These are phyloP conservation scores for Phytopythium oedochilum DNA, from an alignment of 352 stramenopile genomes.

Conservation along the genomic window DNA sequence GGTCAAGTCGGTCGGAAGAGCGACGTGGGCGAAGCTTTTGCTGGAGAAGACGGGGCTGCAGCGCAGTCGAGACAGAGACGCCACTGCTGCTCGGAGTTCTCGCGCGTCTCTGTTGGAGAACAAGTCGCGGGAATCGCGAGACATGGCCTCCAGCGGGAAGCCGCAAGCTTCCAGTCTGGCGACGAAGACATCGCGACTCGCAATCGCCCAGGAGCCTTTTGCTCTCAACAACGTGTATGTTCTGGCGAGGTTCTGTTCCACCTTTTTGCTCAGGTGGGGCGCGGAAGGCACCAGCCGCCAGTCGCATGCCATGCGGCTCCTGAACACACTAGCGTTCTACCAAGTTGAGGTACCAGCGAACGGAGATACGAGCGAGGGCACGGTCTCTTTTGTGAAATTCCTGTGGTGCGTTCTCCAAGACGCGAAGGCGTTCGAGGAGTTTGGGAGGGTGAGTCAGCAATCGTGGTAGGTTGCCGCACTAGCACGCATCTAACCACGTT, in stretches of 20 bases:
- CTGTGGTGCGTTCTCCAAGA: conserved; percentile 68
- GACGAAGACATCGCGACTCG: conserved; percentile 5
- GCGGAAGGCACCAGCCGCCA: conserved; percentile 29
- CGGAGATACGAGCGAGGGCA: conserved; percentile 1
- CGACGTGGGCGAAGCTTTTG: conserved; percentile 49
- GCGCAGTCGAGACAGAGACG: conserved; percentile 13
- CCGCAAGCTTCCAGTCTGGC: conserved; percentile 14
- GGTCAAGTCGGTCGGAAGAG: conserved; percentile 45
- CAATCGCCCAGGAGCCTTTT: conserved; percentile 29
- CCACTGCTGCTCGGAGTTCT: conserved; percentile 1
- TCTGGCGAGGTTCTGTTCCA: conserved; percentile 32
- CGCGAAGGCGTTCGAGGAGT: conserved; percentile 43
- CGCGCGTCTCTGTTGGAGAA: conserved; percentile 19
- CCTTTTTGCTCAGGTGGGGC: conserved; percentile 62
- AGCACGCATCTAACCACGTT: neutral
- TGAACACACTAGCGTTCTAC: conserved; percentile 63
- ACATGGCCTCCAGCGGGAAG: conserved; percentile 17
- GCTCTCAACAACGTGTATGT: conserved; percentile 37
- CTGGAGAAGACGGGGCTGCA: conserved; percentile 48
- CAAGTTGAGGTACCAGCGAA: conserved; percentile 19
- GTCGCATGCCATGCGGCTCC: conserved; percentile 35
- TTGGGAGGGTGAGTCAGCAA: conserved; percentile 25
- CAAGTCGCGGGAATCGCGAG: conserved; percentile 32
- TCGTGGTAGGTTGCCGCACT: too few relatives aligned
- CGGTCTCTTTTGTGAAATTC: conserved; percentile 37